Conservation (phyloP, 768 basidiomycete species). For the Mycena metata region DNA sequence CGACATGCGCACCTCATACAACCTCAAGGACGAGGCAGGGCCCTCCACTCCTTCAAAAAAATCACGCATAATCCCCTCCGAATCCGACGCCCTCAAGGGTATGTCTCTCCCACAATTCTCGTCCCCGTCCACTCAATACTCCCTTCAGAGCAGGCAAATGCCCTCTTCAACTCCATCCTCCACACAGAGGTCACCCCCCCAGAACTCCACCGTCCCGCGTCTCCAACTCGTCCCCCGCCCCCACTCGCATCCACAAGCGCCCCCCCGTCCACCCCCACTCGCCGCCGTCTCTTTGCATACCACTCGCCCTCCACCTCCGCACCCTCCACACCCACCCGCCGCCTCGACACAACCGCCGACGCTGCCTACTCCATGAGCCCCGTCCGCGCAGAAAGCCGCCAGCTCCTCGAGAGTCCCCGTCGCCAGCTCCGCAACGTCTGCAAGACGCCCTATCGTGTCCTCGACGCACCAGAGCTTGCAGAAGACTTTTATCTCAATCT, state of each 20-base stretch:
- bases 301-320: conserved; percentile 71
- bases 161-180: conserved; percentile 82
- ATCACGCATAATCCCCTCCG: conserved; percentile 73
- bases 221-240: conserved; percentile 67
- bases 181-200: conserved; percentile 84
- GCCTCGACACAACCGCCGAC: conserved; percentile 87
- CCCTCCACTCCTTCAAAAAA: conserved; percentile 73
- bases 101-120: conserved; percentile 39
- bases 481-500: conserved; percentile 99
- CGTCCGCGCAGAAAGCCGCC: conserved; percentile 85
- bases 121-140: conserved; percentile 4
- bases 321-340: conserved; percentile 61
- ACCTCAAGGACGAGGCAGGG: conserved; percentile 71
- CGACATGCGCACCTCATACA: conserved; percentile 76
- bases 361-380: conserved; percentile 93
- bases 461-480: conserved; percentile 96
- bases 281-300: conserved; percentile 77
- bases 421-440: conserved; percentile 85
- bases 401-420: conserved; percentile 86
- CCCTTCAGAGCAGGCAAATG: conserved; percentile 82
- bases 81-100: conserved; percentile 86
- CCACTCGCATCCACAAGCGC: conserved; percentile 55
- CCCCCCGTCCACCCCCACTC: conserved; percentile 64
- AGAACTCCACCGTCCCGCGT: conserved; percentile 71
- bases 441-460: conserved; percentile 96